Percentiles rank a stretch among this genome's conserved stretches.
Evolutionary conservation across 2,329 filamentous ascomycete genomes (phyloP).

Genomic region (Hypomyces rosellus): DNA sequence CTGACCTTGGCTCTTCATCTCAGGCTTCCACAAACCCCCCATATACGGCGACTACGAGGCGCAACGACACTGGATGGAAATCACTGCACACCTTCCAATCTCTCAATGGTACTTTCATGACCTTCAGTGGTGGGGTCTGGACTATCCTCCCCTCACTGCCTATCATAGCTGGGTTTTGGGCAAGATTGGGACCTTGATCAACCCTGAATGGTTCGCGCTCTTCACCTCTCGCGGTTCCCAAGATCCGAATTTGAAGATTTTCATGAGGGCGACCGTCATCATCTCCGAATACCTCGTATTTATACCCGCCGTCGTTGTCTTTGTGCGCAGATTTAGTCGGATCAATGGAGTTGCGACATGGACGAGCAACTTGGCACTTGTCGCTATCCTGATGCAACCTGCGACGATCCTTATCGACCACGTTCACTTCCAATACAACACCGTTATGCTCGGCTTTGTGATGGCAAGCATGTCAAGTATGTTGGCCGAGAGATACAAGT

Average conservation of each 20-base stretch:
- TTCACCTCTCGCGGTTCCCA: conserved; percentile 76
- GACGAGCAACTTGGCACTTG: conserved; percentile 77
- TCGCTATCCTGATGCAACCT: conserved; percentile 88
- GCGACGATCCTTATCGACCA: conserved; percentile 88
- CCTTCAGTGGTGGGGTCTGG: conserved; percentile 92
- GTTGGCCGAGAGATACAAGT: conserved; percentile 74
- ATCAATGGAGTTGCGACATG: conserved; percentile 72
- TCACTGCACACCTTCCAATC: conserved; percentile 81
- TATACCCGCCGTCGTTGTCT: conserved; percentile 77
- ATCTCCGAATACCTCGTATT: conserved; percentile 88
- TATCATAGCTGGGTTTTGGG: conserved; percentile 98
- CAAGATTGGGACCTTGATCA: conserved; percentile 71
- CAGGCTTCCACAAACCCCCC: conserved; percentile 73
- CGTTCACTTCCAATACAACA: conserved; percentile 96
- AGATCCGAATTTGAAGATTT: conserved; percentile 76
- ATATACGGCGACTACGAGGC: conserved; percentile 98
- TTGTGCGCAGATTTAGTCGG: conserved; percentile 73
- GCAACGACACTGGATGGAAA: conserved; percentile 97
- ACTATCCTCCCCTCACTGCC: conserved; percentile 94
- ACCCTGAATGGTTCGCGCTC: conserved; percentile 83
- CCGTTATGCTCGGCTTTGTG: conserved; percentile 91
- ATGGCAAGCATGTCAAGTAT: conserved; percentile 84
- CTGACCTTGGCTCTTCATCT: neutral
- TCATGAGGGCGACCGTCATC: conserved; percentile 90
- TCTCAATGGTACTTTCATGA: conserved; percentile 99